Conservation (phyloP, 169 alveolate species). For the Plasmodium gallinaceum region DNA sequence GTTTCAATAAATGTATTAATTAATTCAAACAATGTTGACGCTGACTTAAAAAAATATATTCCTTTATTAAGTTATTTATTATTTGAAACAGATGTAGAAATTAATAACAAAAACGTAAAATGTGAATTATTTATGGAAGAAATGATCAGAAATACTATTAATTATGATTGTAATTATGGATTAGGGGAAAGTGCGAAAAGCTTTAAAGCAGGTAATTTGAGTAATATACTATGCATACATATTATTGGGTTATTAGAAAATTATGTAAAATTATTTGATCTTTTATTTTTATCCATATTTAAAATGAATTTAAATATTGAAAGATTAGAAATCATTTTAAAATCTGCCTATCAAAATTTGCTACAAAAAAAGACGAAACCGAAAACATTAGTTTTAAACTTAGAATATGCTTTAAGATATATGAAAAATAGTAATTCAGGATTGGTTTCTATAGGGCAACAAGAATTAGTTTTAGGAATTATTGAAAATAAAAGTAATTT, state of each 20-base stretch:
- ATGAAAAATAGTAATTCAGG: constrained; percentile 30
- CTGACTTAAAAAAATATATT: constrained; percentile 70
- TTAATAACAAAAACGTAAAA: constrained; percentile 45
- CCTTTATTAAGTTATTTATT: constrained; percentile 78
- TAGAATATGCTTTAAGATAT: constrained; percentile 65
- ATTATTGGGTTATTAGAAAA: constrained; percentile 76
- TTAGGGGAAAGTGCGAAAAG: constrained; percentile 68
- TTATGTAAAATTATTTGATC: constrained; percentile 76
- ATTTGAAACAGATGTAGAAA: constrained; percentile 79
- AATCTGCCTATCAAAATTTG: constrained; percentile 72
- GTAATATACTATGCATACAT: constrained; percentile 55
- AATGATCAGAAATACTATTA: constrained; percentile 76
- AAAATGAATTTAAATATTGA: constrained; percentile 30
- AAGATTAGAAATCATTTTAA: constrained; percentile 52
- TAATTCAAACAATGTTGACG: constrained; percentile 57
- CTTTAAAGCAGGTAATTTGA: constrained; percentile 76
- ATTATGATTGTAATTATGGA: constrained; percentile 80
- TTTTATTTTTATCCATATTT: constrained; percentile 60
- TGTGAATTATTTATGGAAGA: constrained; percentile 77
- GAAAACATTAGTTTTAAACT: constrained; percentile 34
- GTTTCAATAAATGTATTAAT: constrained; percentile 79
- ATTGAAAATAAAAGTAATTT: constrained; percentile 55
- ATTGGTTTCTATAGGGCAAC: constrained; percentile 51
- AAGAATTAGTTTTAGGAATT: constrained; percentile 31
- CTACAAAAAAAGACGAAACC: constrained; percentile 70